These are phyloP conservation scores for Floccularia luteovirens DNA, from an alignment of 768 basidiomycete genomes.

Conservation along the genomic window DNA sequence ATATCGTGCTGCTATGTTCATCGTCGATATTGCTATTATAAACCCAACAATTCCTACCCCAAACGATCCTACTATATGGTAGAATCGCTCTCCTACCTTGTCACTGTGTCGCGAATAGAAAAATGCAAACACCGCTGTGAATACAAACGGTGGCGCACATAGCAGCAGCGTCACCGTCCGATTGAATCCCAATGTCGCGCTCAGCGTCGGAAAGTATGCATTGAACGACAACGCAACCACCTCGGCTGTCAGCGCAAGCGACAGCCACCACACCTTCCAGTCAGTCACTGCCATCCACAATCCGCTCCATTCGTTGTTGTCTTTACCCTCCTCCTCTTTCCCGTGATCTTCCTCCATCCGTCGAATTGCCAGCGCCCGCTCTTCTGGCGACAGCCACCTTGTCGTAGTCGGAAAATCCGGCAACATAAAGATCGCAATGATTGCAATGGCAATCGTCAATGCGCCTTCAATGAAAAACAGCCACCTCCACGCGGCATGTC, in stretches of 20 bases:
- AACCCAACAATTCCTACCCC: slow-evolving; percentile 66
- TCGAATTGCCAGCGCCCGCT: slow-evolving; percentile 44
- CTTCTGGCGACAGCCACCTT: slow-evolving; percentile 56
- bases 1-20: slow-evolving; percentile 64
- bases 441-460: slow-evolving; percentile 47
- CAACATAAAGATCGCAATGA: slow-evolving; percentile 57
- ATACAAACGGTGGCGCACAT: slow-evolving; percentile 74
- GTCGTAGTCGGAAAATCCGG: slow-evolving; percentile 76
- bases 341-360: slow-evolving; percentile 57
- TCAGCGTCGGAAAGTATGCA: slow-evolving; percentile 74
- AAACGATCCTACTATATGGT: slow-evolving; percentile 54
- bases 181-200: slow-evolving; percentile 65
- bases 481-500: slow-evolving; percentile 79
- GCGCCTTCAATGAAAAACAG: slow-evolving; percentile 71
- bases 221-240: slow-evolving; percentile 68
- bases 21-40: slow-evolving; percentile 62
- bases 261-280: slow-evolving; percentile 82
- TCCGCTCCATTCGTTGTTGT: slow-evolving; percentile 25
- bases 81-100: slow-evolving; percentile 64
- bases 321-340: slow-evolving; percentile 40
- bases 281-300: slow-evolving; percentile 53
- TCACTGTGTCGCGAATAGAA: slow-evolving; percentile 65
- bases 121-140: slow-evolving; percentile 57
- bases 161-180: slow-evolving; percentile 62
- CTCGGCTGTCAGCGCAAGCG: slow-evolving; percentile 52